Base-by-base conservation (phyloP, 768 basidiomycete genomes). In the Holtermannia corniformis region DNA sequence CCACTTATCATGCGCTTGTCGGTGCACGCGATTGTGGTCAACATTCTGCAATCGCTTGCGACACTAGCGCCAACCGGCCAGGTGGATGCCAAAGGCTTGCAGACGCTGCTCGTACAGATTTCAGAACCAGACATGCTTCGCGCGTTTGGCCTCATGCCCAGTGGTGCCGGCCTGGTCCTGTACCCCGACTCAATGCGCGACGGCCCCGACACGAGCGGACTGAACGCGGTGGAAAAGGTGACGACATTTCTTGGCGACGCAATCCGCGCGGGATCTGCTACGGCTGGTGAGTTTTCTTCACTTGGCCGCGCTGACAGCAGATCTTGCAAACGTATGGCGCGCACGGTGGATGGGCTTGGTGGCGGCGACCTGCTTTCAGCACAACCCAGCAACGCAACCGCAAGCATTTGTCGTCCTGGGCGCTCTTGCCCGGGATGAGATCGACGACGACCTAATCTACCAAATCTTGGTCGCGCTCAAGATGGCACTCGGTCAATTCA, bases 281-380 rank as follows among this genome's bases (percentile, higher is more conserved):
- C 81, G 2, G 78, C 74, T 69, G 87, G 90, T 91, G 55, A 49
- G 78, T 70, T 88, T 2, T 14, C 1, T 26, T 3, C 46, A 42
- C 20, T 20, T 7, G 20, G 44, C 47, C 41, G 47, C 37, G 28
- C 22, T 50, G 42, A 23, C 48, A 20, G 7, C 10, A 68, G 67
- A 68, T 45, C 62, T 58, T 41, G 73, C 86, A 25, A 95, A 95
- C 64, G 80, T 86, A 2, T 95, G 91, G 91, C 80, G 85, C 54
- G 87, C 90, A 23, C 79, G 91, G 28, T 93, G 90, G 89, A 90
- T 90, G 85, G 82, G 87, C 41, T 70, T 95, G 52, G 81, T 89
- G 13, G 85, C 86, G 0, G 82, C 87, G 1, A 86, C 86, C 0
- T 88, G 90, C 20, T 93, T 93, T 75, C 91, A 93, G 63, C 79